Base-by-base conservation (phyloP, 148 eudicot genomes). In the Rhododendron vialii region DNA sequence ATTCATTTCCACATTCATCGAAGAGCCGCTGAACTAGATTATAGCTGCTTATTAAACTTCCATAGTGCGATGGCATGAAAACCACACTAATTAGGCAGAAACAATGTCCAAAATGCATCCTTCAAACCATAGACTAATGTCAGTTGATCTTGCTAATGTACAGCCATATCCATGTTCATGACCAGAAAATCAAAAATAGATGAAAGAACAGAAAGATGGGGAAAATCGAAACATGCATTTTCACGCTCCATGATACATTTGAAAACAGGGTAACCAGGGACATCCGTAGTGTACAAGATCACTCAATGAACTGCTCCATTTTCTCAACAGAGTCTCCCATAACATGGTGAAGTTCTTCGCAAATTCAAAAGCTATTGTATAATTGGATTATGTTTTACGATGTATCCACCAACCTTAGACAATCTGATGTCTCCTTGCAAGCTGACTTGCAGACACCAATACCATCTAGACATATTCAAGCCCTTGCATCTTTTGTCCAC, bases 401-500 rank as follows among this genome's bases (percentile, higher is more conserved):
- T 53, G 35, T 24, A 84, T 36, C 47, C 55, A 36, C 86, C 76
- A 51, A 20, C 63, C 65, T 36, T 30, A 36, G 20, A 24, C 38
- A 84, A 75, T 17, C 69, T 75, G 50, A 26, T 33, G 78, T 83
- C 73, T 33, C 71, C 48, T 48, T 35, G 33, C 0, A 43, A 74
- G 8, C 76, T 2, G 30, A 48, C 22, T n/a, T 41, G 85, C 55
- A 9, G 43, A 48, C 12, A 53, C 45, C 88, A 28, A 76, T 11
- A 69, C 36, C 38, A 11, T 77, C 84, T 65, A 13, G 48, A 48
- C 15, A 17, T 12, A 41, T 17, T 83, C 75, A 86, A 51, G 78
- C 57, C 63, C 85, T 86, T 12, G 86, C 92, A 59, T 86, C 48
- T 87, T 84, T 89, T 36, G 88, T 87, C 92, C 90, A 90, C 47